Conservation (phyloP, 495 filamentous ascomycete genomes). For the Daldinia grandis region DNA sequence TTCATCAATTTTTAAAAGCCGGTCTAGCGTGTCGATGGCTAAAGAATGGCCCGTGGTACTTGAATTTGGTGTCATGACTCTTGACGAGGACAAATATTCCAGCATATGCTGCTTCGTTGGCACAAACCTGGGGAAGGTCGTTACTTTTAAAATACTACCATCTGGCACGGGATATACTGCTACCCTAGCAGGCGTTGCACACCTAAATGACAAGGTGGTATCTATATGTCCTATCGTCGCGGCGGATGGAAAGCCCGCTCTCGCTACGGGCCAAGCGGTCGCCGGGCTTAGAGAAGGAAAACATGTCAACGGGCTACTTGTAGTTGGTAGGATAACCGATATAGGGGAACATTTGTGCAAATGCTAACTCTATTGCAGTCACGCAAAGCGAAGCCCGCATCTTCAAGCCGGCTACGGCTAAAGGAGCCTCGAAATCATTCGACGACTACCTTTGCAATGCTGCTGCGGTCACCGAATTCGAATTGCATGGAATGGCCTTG, state of each 20-base stretch:
- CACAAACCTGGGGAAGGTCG: conserved; percentile 81
- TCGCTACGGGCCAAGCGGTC: conserved; percentile 76
- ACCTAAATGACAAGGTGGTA: conserved; percentile 76
- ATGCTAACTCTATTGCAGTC: conserved; percentile 52
- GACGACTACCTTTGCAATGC: conserved; percentile 82
- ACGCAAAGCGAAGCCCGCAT: conserved; percentile 79
- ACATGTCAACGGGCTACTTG: conserved; percentile 74
- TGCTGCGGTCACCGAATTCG: conserved; percentile 75
- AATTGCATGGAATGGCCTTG: conserved; percentile 77
- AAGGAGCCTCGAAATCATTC: conserved; percentile 89
- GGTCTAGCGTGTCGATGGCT: conserved; percentile 52
- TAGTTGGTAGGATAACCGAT: conserved; percentile 56
- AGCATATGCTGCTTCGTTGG: conserved; percentile 93
- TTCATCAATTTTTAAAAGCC: conserved; percentile 65
- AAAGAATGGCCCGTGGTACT: conserved; percentile 79
- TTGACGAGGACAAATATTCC: conserved; percentile 93
- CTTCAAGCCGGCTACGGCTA: conserved; percentile 82
- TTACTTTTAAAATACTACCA: conserved; percentile 90
- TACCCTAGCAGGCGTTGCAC: conserved; percentile 69
- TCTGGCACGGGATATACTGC: conserved; percentile 75
- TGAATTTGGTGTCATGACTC: conserved; percentile 91
- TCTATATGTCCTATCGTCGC: conserved; percentile 79
- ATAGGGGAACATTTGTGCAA: background rate
- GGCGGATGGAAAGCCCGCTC: conserved; percentile 76
- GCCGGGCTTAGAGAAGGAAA: conserved; percentile 73